phyloP scores from a whole-genome alignment of 345 rosid species.

The Reutealis trisperma region DNA sequence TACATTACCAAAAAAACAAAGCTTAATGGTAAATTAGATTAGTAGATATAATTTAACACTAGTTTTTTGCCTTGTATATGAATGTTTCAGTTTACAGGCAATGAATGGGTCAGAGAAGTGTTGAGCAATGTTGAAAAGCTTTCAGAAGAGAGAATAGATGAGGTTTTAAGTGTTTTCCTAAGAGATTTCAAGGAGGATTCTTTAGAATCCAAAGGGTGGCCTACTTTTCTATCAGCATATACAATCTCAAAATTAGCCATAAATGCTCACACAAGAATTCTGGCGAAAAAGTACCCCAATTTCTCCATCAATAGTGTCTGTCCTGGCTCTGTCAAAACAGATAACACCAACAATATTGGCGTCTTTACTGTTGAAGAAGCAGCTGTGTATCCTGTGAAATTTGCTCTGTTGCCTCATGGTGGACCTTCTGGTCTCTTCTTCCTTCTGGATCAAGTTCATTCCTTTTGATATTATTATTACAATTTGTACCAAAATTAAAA shows the following conservation, averaged over 20 bases:
- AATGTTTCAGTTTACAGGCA: slow-evolving; percentile 17
- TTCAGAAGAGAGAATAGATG: slow-evolving; percentile 35
- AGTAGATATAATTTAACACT: background rate
- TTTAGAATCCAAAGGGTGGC: slow-evolving; percentile 35
- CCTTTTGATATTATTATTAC: background rate
- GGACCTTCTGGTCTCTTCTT: slow-evolving; percentile 32
- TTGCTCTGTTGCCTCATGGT: slow-evolving; percentile 34
- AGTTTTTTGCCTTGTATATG: background rate
- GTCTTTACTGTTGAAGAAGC: slow-evolving; percentile 27
- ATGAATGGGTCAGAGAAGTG: slow-evolving; percentile 28
- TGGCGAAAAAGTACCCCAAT: slow-evolving; percentile 27
- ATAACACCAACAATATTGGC: slow-evolving; percentile 31
- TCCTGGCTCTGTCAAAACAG: slow-evolving; percentile 40
- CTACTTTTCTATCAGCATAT: slow-evolving; percentile 28
- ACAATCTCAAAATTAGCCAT: slow-evolving; percentile 29
- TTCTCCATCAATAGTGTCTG: slow-evolving; percentile 31
- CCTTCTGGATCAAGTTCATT: background rate
- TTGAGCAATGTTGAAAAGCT: slow-evolving; percentile 28
- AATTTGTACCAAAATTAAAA: no score
- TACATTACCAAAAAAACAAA: no score
- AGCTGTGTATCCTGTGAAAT: slow-evolving; percentile 26
- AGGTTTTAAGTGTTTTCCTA: slow-evolving; percentile 14
- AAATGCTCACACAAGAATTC: slow-evolving; percentile 38
- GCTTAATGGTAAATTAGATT: no score
- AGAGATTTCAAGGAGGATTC: slow-evolving; percentile 34